These are phyloP conservation scores for Amphichorda felina DNA, from an alignment of 2,329 filamentous ascomycete species.

Conservation along the genomic window DNA sequence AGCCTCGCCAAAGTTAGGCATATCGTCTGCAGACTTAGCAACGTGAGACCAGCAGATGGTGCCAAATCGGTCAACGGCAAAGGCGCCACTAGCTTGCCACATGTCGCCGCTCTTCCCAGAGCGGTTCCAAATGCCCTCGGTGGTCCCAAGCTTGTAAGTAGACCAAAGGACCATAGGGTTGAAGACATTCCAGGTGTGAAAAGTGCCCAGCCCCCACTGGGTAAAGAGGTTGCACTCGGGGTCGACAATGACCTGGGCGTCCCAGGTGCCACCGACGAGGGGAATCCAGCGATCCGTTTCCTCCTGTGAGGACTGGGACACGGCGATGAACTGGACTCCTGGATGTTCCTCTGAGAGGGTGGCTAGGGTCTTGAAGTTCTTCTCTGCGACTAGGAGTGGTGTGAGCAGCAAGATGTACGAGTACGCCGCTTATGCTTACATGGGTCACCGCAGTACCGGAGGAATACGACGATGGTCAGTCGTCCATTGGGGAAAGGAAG, in stretches of 20 bases:
- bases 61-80: constrained; percentile 29
- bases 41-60: constrained; percentile 18
- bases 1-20: constrained; percentile 16
- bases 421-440: constrained; percentile 36
- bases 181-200: constrained; percentile 50
- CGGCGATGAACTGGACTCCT: constrained; percentile 43
- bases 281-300: constrained; percentile 47
- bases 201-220: constrained; percentile 52
- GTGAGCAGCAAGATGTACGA: too few relatives aligned
- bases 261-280: constrained; percentile 41
- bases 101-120: constrained; percentile 47
- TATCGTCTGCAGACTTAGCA: constrained; percentile 15
- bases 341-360: constrained; percentile 35
- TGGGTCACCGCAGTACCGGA: constrained; percentile 64
- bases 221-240: constrained; percentile 46
- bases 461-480: constrained; percentile 52
- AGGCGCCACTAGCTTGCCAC: constrained; percentile 59
- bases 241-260: constrained; percentile 49
- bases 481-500: constrained; percentile 40
- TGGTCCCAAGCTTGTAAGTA: constrained; percentile 43
- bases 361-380: constrained; percentile 46
- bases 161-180: constrained; percentile 44
- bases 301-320: constrained; percentile 45
- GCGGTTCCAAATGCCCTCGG: constrained; percentile 55
- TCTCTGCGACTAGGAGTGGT: constrained; percentile 47